Evolutionary conservation across 1,284 basidiomycete genomes (phyloP).

Genomic region (Ustilago tritici): DNA sequence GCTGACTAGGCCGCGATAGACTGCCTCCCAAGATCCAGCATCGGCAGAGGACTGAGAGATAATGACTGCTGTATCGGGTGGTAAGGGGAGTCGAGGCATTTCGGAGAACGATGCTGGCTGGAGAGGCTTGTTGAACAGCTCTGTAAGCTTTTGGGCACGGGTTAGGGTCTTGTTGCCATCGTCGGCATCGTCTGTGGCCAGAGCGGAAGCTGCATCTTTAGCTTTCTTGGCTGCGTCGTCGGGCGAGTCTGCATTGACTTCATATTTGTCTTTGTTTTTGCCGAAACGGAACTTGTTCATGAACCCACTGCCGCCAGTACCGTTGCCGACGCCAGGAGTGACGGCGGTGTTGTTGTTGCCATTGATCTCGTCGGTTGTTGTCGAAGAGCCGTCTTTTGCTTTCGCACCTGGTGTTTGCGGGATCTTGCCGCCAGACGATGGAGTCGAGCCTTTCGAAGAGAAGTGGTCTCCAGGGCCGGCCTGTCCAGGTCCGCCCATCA

Average conservation of each 20-base stretch:
- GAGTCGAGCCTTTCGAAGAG: constrained; percentile 28
- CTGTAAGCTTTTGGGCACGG: constrained; percentile 71
- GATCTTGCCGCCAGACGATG: constrained; percentile 3
- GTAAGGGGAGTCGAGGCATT: constrained; percentile 78
- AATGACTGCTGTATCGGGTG: constrained; percentile 77
- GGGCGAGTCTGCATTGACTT: constrained; percentile 18
- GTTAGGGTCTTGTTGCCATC: constrained; percentile 17
- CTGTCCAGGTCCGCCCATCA: constrained; percentile 10
- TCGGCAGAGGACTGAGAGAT: constrained; percentile 84
- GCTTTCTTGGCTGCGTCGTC: constrained; percentile 30
- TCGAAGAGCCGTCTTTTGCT: constrained; percentile 23
- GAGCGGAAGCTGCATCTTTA: constrained; percentile 13
- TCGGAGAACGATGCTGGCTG: constrained; percentile 80
- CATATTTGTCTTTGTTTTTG: constrained; percentile 48
- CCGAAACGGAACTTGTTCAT: constrained; percentile 57
- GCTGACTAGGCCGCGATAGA: constrained; percentile 79
- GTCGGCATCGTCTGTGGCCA: constrained; percentile 8
- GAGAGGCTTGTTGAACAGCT: constrained; percentile 78
- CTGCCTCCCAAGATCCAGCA: constrained; percentile 79
- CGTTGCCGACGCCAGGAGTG: constrained; percentile 14
- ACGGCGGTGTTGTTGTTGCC: constrained; percentile 22
- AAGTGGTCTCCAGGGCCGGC: constrained; percentile 45
- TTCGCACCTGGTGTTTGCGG: constrained; percentile 22
- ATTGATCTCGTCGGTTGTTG: constrained; percentile 26
- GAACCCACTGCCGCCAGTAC: constrained; percentile 38